Evolutionary conservation across 805 yeast species (phyloP), one percentile per base, ranked within the genome.

Genomic region (Blastobotrys americana): DNA sequence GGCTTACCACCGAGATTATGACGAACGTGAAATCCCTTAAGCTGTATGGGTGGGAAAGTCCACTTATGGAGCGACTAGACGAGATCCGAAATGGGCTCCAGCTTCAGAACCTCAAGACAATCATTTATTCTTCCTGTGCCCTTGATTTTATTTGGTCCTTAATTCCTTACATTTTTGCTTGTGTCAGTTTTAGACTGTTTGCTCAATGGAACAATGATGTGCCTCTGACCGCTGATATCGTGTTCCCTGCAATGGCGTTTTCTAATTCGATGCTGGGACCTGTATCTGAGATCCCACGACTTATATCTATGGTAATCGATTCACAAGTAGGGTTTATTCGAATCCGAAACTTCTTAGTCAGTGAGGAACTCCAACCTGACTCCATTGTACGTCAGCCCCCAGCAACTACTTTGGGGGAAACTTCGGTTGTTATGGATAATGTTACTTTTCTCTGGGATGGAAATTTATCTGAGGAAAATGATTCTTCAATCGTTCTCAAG

Each of bases 41-140:
- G 63, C 72, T 94, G 41, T 93, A 93, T 59, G 95, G 94, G 2
- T 93, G 99, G 99, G 99, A 93, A 66, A 68, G 62, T 25, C 95
- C 97, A 2, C 88, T 86, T 61, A 76, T 77, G 57, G 74, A 72
- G 22, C 83, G 82, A 55, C 71, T 94, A 46, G 77, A 77, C 52
- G 68, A 79, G 57, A 95, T 90, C 18, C 82, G 99, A 73, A 87
- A 90, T 59, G 85, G 85, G 38, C 80, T 82, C 55, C 96, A 89
- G 65, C 74, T 89, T 62, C 72, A 72, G 23, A 89, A 84, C 54
- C 73, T 93, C 64, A 78, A 73, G 53, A 77, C 69, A 54, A 82
- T 87, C 70, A 89, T 94, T 54, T 61, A 77, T 20, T 77, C 80
- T 57, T 74, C 76, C 55, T 90, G 95, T 1, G 63, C 80, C 37